Evolutionary conservation across 2,329 filamentous ascomycete species (phyloP).

Genomic region (Penicillium verrucosum): DNA sequence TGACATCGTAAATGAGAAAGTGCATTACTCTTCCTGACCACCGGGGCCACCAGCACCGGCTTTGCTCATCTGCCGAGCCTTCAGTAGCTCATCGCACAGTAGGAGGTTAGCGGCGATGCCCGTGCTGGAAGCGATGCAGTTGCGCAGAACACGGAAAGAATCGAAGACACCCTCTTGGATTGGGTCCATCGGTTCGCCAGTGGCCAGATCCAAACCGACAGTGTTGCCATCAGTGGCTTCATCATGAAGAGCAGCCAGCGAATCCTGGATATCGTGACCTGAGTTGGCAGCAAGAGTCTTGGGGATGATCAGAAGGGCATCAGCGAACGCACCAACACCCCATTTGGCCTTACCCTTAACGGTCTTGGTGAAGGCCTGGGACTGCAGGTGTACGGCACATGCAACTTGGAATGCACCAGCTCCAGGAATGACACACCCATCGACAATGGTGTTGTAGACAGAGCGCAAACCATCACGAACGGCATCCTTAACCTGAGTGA

Average conservation of each 20-base stretch:
- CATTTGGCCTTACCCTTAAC: constrained; percentile 98
- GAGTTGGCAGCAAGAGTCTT: constrained; percentile 96
- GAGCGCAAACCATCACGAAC: constrained; percentile 91
- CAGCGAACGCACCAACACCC: constrained; percentile 91
- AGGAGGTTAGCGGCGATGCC: constrained; percentile 94
- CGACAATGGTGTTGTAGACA: constrained; percentile 99
- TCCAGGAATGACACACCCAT: constrained; percentile 89
- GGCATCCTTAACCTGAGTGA: constrained; percentile 92
- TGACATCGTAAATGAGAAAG: constrained; percentile 20
- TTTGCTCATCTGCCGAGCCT: constrained; percentile 87
- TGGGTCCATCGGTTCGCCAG: constrained; percentile 92
- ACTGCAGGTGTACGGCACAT: constrained; percentile 80
- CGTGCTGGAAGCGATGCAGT: constrained; percentile 88
- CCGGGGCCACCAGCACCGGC: constrained; percentile 42
- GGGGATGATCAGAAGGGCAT: constrained; percentile 90
- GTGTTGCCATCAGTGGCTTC: constrained; percentile 79
- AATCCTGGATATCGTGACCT: constrained; percentile 94
- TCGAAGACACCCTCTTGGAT: constrained; percentile 90
- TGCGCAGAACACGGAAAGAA: constrained; percentile 90
- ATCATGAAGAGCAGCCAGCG: constrained; percentile 80
- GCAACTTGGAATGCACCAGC: constrained; percentile 95
- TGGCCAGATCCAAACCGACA: constrained; percentile 80
- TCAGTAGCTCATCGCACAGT: constrained; percentile 93
- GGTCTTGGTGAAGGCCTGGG: constrained; percentile 79
- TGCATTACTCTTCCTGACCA: constrained; percentile 42